A percentile compares a stretch with the other conserved stretches of the same genome.
phyloP scores from a whole-genome alignment of 83 land plant genomes.

The Larix sibirica region DNA sequence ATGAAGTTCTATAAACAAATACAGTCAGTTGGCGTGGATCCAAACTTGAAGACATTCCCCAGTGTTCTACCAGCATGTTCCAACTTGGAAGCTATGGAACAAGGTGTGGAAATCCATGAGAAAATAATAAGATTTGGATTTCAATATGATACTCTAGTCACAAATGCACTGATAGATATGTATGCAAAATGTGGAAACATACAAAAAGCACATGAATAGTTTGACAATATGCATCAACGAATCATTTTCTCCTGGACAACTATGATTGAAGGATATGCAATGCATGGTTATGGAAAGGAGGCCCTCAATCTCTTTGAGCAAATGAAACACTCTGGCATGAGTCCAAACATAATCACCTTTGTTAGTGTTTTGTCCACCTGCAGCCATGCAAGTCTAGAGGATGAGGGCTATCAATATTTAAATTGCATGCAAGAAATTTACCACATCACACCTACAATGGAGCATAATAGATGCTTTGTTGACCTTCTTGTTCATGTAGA shows the following conservation, averaged over 20 bases:
- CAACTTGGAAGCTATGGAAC: background rate
- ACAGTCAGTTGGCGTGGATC: background rate
- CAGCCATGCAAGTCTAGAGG: constrained; percentile 8
- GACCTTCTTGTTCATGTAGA: constrained; percentile 9
- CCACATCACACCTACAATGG: background rate
- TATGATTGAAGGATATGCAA: constrained; percentile 7
- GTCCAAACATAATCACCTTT: background rate
- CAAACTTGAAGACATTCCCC: background rate
- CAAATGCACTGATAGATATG: constrained; percentile 1
- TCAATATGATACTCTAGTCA: background rate
- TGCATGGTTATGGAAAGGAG: constrained; percentile 2
- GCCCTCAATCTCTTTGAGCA: constrained; percentile 11
- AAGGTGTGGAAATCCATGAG: background rate
- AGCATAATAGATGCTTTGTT: background rate
- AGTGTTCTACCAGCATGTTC: background rate
- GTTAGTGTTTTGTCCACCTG: background rate
- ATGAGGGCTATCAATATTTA: background rate
- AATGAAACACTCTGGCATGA: background rate
- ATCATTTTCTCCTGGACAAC: background rate
- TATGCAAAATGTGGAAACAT: constrained; percentile 6
- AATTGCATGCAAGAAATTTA: background rate
- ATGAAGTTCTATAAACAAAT: background rate
- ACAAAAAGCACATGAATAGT: background rate
- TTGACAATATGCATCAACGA: background rate
- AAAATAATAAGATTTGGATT: background rate